A percentile compares a stretch with the other conserved stretches of the same genome.
Evolutionary conservation across 176 grass and related monocot species (phyloP).

Genomic region (Oryza longistaminata): DNA sequence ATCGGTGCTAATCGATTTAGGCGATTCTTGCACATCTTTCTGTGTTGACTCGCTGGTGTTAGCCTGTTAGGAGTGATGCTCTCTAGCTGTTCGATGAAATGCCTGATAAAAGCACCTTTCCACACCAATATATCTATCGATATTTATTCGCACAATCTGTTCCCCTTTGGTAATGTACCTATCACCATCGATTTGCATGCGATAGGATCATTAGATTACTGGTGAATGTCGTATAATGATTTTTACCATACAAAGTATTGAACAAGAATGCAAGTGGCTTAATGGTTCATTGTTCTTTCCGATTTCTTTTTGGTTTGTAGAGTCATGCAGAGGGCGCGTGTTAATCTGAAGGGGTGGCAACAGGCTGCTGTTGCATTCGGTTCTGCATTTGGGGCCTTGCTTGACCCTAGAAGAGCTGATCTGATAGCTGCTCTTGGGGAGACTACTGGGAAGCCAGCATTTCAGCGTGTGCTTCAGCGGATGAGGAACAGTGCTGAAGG

Average conservation of each 20-base stretch:
- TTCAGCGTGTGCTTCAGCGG: slow-evolving; percentile 65
- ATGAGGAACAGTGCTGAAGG: slow-evolving; percentile 88
- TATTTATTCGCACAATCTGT: neutral
- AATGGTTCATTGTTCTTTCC: neutral
- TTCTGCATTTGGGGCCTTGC: slow-evolving; percentile 81
- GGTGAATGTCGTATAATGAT: neutral
- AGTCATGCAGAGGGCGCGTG: slow-evolving; percentile 62
- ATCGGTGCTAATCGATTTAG: neutral
- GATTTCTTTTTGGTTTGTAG: slow-evolving; percentile 1
- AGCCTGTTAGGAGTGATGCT: neutral
- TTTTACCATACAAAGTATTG: neutral
- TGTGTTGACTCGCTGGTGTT: neutral
- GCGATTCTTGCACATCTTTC: neutral
- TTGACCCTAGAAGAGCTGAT: slow-evolving; percentile 91
- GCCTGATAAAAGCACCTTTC: neutral
- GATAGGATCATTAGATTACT: neutral
- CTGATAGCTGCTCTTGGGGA: slow-evolving; percentile 92
- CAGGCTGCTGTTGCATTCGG: slow-evolving; percentile 85
- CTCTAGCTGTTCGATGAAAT: slow-evolving; percentile 29
- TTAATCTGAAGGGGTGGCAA: slow-evolving; percentile 87
- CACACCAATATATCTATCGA: neutral
- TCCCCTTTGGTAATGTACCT: neutral
- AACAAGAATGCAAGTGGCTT: neutral
- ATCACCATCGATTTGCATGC: neutral
- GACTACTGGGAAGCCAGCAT: slow-evolving; percentile 84